Base-by-base conservation (phyloP, 1,284 basidiomycete species). In the Apiotrichum sp. region DNA sequence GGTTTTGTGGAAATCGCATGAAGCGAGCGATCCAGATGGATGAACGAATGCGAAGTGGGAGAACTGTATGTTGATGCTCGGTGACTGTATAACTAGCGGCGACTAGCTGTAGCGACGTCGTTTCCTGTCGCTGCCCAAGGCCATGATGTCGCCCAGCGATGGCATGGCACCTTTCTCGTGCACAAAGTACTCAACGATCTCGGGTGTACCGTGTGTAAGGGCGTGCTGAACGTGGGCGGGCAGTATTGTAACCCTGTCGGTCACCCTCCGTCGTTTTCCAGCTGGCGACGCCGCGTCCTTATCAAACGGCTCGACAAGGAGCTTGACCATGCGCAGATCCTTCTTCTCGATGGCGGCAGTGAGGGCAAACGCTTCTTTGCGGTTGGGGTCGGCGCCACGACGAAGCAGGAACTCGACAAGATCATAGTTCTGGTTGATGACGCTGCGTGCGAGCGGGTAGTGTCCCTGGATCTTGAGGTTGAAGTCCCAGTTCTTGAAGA, bases 401-500 rank as follows among this genome's bases (percentile, higher is more conserved):
- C 78, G 74, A 46, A 93, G 81, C 6, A 93, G 78, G 60, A 87
- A 86, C 41, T 73, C 77, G 2, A 90, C 78, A 4, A 93, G 80
- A 1, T 84, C 83, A 0, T 80, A 63, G 62, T 85, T 85, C 11
- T 78, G 77, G 0, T 81, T 83, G 46, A 85, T 79, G 0, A 89
- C 87, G 1, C 89, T 87, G 57, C 83, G 84, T 8, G 83, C 84
- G 35, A 93, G 81, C 0, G 86, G 84, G 65, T 91, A 93, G 49
- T 50, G 13, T 1, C 89, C 89, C 1, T 82, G 79, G 80, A 69
- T 90, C 36, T 83, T 77, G 1, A 68, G 67, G 6, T n/a, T 46
- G 43, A 1, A 48, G 47, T 51, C 32, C 49, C 73, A 75, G 7
- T 41, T 48, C 0, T 58, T 52, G 52, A 77, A 69, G 6, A 78